Evolutionary conservation across 129 eudicot genomes (phyloP).

Genomic region (Helichrysum umbraculigerum): DNA sequence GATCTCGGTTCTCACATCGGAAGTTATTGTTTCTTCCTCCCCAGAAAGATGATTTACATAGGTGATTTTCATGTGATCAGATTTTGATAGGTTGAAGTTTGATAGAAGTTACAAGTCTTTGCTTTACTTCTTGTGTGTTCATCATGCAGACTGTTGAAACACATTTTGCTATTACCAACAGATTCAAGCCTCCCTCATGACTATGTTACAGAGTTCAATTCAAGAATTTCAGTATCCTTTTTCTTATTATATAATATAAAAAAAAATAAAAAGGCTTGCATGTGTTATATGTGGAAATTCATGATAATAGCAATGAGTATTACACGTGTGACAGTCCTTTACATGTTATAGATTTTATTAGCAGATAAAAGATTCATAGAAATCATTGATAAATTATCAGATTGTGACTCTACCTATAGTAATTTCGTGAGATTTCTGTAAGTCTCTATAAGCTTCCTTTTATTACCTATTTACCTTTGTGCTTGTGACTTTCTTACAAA

Average conservation of each 20-base stretch:
- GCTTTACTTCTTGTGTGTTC: constrained; percentile 11
- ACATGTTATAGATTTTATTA: constrained; percentile 58
- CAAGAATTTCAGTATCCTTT: constrained; percentile 80
- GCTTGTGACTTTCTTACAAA: constrained; percentile 11
- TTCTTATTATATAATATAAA: neutral
- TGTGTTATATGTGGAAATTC: neutral
- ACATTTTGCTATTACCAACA: constrained; percentile 65
- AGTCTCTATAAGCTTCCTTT: constrained; percentile 28
- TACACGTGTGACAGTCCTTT: constrained; percentile 43
- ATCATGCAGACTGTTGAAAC: constrained; percentile 61
- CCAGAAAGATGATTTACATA: constrained; percentile 66
- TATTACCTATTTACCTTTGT: neutral
- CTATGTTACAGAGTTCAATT: constrained; percentile 57
- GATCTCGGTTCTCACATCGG: constrained; percentile 95
- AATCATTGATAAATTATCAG: constrained; percentile 47
- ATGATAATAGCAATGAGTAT: neutral
- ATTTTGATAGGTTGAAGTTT: constrained; percentile 12
- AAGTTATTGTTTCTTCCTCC: constrained; percentile 91
- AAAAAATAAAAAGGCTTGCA: neutral
- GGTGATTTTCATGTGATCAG: constrained; percentile 39
- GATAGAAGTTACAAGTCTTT: constrained; percentile 4
- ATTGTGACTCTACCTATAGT: constrained; percentile 62
- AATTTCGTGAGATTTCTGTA: constrained; percentile 73
- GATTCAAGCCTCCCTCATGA: constrained; percentile 72
- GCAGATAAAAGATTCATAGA: constrained; percentile 60